Evolutionary conservation across 148 eudicot genomes (phyloP).

Genomic region (Drosera capensis): DNA sequence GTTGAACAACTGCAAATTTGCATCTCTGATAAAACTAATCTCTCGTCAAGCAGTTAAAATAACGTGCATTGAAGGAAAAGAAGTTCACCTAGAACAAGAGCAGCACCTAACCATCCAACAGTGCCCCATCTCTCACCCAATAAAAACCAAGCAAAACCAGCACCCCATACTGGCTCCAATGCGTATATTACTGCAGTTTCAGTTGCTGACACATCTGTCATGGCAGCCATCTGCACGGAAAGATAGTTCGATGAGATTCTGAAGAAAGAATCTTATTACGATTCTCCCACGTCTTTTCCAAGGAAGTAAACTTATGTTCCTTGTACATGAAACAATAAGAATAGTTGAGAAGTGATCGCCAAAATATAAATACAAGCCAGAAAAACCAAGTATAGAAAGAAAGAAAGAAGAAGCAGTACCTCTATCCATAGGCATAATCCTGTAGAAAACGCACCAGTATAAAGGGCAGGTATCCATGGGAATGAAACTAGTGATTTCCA

Average conservation of each 20-base stretch:
- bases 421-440: slow-evolving; percentile 64
- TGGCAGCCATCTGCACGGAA: slow-evolving; percentile 41
- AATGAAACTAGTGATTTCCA: slow-evolving; percentile 24
- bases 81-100: slow-evolving; percentile 41
- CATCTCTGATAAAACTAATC: background rate
- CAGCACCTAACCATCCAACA: slow-evolving; percentile 61
- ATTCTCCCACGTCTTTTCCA: background rate
- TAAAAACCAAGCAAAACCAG: slow-evolving; percentile 75
- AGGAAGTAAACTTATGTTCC: background rate
- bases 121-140: slow-evolving; percentile 71
- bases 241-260: slow-evolving; percentile 4
- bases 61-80: background rate
- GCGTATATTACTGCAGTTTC: slow-evolving; percentile 57
- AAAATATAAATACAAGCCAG: background rate
- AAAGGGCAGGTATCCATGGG: slow-evolving; percentile 71
- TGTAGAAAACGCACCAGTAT: slow-evolving; percentile 53
- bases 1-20: background rate
- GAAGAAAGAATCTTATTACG: background rate
- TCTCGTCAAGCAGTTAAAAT: background rate
- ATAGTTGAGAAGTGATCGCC: background rate
- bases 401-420: slow-evolving; percentile 20
- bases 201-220: slow-evolving; percentile 61
- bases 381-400: background rate
- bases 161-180: slow-evolving; percentile 71
- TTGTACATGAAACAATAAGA: background rate